Conservation (phyloP, 2,329 filamentous ascomycete genomes). For the Penicillium hordei region DNA sequence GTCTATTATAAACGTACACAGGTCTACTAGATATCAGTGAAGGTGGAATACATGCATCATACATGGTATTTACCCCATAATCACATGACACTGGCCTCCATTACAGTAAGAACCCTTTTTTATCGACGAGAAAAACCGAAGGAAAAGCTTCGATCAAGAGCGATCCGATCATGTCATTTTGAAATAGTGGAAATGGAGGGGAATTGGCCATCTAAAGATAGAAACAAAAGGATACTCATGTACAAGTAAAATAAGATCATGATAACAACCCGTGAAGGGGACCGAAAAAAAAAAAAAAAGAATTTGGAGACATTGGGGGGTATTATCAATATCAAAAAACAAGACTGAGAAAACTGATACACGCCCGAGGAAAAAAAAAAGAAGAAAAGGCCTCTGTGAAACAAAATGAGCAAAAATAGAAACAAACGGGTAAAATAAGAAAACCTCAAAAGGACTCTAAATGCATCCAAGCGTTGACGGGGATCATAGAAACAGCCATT, state of each 20-base stretch:
- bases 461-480: conserved; percentile 23
- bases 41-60: no score
- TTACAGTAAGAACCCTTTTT: no score
- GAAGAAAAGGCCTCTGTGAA: conserved; percentile 11
- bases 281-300: conserved; percentile 12
- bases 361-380: conserved; percentile 13
- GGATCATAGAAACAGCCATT: conserved; percentile 21
- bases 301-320: conserved; percentile 29
- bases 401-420: conserved; percentile 2
- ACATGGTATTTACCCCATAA: no score
- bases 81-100: no score
- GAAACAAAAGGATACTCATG: conserved; percentile 1
- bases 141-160: no score
- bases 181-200: not conserved
- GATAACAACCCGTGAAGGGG: not conserved
- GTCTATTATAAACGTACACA: no score
- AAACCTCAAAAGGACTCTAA: conserved; percentile 18
- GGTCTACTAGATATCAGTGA: no score
- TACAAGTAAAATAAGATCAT: conserved; percentile 3
- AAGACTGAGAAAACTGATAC: conserved; percentile 29
- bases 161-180: not conserved
- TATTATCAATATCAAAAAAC: conserved; percentile 40
- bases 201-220: not conserved
- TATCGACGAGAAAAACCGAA: no score
- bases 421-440: no score